phyloP scores from a whole-genome alignment of 148 eudicot species.

The Beta vulgaris region DNA sequence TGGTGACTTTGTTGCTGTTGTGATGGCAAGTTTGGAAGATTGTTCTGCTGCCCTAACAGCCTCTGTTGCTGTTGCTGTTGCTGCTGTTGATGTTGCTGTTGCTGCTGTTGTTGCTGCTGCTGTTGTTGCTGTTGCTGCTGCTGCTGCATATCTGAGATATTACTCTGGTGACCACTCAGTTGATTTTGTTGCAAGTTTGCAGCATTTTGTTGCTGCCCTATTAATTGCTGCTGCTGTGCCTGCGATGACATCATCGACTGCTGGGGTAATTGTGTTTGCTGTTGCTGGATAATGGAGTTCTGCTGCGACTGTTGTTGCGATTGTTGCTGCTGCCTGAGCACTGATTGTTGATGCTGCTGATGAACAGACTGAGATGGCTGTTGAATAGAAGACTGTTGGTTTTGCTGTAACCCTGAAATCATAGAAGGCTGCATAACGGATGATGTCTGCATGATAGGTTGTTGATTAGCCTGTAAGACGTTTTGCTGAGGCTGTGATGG shows the following conservation, averaged over 20 bases:
- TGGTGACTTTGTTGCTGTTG: conserved; percentile 63
- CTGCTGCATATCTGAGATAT: conserved; percentile 71
- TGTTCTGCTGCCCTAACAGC: conserved; percentile 62
- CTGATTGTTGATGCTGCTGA: conserved; percentile 68
- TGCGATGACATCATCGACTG: conserved; percentile 44
- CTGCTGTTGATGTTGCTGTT: conserved; percentile 65
- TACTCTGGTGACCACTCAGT: conserved; percentile 58
- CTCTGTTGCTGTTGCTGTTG: conserved; percentile 57
- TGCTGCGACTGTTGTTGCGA: conserved; percentile 46
- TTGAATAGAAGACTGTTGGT: conserved; percentile 63
- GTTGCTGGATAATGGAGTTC: conserved; percentile 49
- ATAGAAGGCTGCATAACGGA: conserved; percentile 65
- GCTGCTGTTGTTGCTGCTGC: conserved; percentile 56
- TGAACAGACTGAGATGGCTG: conserved; percentile 66
- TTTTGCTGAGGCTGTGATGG: conserved; percentile 43
- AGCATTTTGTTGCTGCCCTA: conserved; percentile 51
- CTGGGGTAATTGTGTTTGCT: conserved; percentile 49
- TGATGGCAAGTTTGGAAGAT: conserved; percentile 51
- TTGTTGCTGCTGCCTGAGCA: conserved; percentile 51
- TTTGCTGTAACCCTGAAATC: conserved; percentile 59
- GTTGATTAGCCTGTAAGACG: conserved; percentile 56
- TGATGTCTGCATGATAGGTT: conserved; percentile 67
- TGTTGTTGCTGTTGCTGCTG: conserved; percentile 37
- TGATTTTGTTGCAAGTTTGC: conserved; percentile 56
- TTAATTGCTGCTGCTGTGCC: conserved; percentile 35